Conservation (phyloP, 495 filamentous ascomycete species). For the Neurospora sp. region DNA sequence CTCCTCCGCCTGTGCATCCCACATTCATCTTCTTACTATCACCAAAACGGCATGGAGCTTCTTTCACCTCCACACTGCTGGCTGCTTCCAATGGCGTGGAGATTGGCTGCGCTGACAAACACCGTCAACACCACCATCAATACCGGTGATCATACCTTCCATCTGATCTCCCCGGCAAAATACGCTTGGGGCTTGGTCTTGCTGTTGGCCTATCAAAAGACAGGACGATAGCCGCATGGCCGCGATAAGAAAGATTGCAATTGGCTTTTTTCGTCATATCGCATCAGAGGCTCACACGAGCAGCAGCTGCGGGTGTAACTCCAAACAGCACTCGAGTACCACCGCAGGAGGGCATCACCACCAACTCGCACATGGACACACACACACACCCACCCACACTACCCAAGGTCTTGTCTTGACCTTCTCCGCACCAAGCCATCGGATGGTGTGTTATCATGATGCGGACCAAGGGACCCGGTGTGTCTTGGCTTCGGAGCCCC, state of each 20-base stretch:
- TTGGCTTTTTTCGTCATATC: slow-evolving; percentile 24
- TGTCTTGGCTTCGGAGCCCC: background rate
- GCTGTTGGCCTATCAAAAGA: slow-evolving; percentile 3
- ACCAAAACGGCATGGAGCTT: background rate
- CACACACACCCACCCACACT: background rate
- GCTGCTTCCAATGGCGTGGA: background rate
- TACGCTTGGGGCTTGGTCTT: background rate
- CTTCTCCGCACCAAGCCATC: background rate
- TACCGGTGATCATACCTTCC: background rate
- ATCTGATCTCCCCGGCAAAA: slow-evolving; percentile 13
- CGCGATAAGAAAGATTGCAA: slow-evolving; percentile 20
- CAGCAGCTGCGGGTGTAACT: background rate
- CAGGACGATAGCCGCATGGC: slow-evolving; percentile 13
- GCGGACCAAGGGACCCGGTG: background rate
- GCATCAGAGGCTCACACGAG: slow-evolving; percentile 12
- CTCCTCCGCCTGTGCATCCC: background rate
- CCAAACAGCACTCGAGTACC: background rate
- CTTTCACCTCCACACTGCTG: background rate
- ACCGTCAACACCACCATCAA: slow-evolving; percentile 1
- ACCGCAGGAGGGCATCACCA: background rate
- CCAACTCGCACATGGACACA: background rate
- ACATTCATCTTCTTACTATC: background rate
- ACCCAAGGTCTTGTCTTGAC: background rate
- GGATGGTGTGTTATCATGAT: background rate
- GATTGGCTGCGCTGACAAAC: background rate